Base-by-base conservation (phyloP, 139 green algal species). In the Chlamydomonas urium region DNA sequence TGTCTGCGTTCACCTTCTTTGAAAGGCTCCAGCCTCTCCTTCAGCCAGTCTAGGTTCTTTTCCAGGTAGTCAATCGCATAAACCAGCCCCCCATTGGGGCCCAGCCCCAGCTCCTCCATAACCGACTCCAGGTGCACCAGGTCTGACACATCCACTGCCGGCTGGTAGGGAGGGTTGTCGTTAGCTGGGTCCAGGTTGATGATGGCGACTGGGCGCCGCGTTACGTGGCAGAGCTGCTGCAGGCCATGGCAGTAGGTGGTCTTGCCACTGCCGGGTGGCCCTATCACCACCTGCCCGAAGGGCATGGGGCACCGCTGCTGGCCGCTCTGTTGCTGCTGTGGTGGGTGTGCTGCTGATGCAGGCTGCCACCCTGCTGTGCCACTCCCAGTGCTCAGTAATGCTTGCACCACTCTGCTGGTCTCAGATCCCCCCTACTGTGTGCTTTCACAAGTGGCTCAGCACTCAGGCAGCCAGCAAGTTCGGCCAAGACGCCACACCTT, bases 211-310 rank as follows among this genome's bases (percentile, higher is more conserved):
- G 83, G 81, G 6, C 87, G 76, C 0, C 84, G 81, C 1, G 76
- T 53, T 0, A 73, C 48, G 48, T 50, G 65, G 37, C 96, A 57
- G 66, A 89, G 95, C 60, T 95, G 91, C 48, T 87, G 77, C 85
- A 97, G 85, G 59, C 90, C 92, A 76, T 89, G 80, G 80, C 89
- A 96, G 78, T 93, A 97, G 0, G 92, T 97, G 31, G 90, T 96
- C 81, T 97, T 99, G 47, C 94, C 94, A 60, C 87, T 92, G 65
- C 94, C 94, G 1, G 94, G 93, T 0, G 94, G 94, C 0, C 94
- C 94, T 19, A 97, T 88, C 0, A 98, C 83, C 8, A 98, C 36
- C 73, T 98, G 93, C 0, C 94, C 93, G 75, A 97, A 98, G 0
- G 89, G 82, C 90, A 97, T 97, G 6, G 23, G n/a, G n/a, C n/a